Percentiles rank a stretch among this genome's conserved stretches.
These are phyloP conservation scores for Chlorophyllum brunneum DNA, from an alignment of 768 basidiomycete genomes.

Conservation along the genomic window DNA sequence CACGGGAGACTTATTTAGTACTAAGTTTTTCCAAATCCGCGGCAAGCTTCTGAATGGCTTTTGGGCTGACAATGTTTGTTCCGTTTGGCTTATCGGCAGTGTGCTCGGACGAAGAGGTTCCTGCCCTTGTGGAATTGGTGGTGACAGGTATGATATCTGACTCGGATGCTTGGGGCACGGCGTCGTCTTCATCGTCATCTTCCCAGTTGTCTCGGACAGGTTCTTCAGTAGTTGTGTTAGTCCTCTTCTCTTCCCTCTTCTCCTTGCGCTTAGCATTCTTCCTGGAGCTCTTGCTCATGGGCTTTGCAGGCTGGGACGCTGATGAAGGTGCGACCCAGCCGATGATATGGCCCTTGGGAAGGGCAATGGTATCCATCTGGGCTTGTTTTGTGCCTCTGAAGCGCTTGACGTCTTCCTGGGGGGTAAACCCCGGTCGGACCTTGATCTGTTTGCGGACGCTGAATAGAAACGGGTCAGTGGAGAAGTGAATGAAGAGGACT, in stretches of 20 bases:
- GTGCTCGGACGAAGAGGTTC: conserved; percentile 4
- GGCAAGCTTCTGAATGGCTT: conserved; percentile 30
- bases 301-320: conserved; percentile 30
- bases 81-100: conserved; percentile 11
- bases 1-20: conserved; percentile 38
- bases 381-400: conserved; percentile 79
- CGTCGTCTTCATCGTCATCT: conserved; percentile 54
- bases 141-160: conserved; percentile 19
- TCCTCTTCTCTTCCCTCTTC: conserved; percentile 55
- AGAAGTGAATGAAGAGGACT: conserved; percentile 14
- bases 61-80: conserved; percentile 14
- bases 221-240: conserved; percentile 21
- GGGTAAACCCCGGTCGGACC: conserved; percentile 90
- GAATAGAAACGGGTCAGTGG: conserved; percentile 16
- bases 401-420: conserved; percentile 88
- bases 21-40: conserved; percentile 55
- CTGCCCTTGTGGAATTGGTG: conserved; percentile 17
- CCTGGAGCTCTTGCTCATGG: conserved; percentile 77
- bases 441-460: conserved; percentile 87
- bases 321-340: conserved; percentile 71
- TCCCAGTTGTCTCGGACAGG: conserved; percentile 77
- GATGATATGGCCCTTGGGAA: conserved; percentile 79
- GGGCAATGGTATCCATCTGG: conserved; percentile 57
- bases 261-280: conserved; percentile 78
- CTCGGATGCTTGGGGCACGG: conserved; percentile 22